phyloP scores from a whole-genome alignment of 2,329 filamentous ascomycete species.

The Tympanopsis confertula region DNA sequence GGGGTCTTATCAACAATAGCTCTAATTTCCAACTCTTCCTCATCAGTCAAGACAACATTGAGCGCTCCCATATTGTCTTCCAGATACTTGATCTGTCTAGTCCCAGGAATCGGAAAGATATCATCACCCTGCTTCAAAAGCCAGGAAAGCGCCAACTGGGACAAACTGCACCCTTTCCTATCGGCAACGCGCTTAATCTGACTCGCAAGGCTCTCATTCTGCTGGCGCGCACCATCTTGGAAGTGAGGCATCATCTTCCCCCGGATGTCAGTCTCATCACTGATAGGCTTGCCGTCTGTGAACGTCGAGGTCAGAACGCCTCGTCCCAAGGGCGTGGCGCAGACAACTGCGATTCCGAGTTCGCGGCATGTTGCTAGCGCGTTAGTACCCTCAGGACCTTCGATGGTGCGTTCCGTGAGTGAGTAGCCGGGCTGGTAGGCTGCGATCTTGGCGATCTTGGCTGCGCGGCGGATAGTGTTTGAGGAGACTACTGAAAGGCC shows the following conservation, averaged over 20 bases:
- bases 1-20: not conserved
- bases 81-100: conserved; percentile 31
- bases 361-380: conserved; percentile 31
- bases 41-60: conserved; percentile 16
- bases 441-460: conserved; percentile 32
- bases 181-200: conserved; percentile 34
- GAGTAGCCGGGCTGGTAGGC: conserved; percentile 42
- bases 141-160: conserved; percentile 53
- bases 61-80: conserved; percentile 29
- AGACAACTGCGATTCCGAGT: conserved; percentile 20
- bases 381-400: conserved; percentile 20
- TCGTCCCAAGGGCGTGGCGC: conserved; percentile 14
- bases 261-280: not conserved
- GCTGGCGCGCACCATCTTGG: conserved; percentile 13
- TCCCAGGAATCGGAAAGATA: conserved; percentile 46
- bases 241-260: conserved; percentile 4
- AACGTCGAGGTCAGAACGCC: conserved; percentile 15
- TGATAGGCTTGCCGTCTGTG: conserved; percentile 2
- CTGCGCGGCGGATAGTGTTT: conserved; percentile 34
- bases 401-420: conserved; percentile 35
- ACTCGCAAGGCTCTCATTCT: conserved; percentile 2
- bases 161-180: conserved; percentile 39
- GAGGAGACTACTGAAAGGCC: conserved; percentile 36
- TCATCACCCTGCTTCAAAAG: conserved; percentile 46
- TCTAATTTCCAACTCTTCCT: conserved; percentile 20